Percentiles rank a stretch among this genome's conserved stretches.
These are phyloP conservation scores for Strobilomyces dryophilus DNA, from an alignment of 768 basidiomycete genomes.

Conservation along the genomic window DNA sequence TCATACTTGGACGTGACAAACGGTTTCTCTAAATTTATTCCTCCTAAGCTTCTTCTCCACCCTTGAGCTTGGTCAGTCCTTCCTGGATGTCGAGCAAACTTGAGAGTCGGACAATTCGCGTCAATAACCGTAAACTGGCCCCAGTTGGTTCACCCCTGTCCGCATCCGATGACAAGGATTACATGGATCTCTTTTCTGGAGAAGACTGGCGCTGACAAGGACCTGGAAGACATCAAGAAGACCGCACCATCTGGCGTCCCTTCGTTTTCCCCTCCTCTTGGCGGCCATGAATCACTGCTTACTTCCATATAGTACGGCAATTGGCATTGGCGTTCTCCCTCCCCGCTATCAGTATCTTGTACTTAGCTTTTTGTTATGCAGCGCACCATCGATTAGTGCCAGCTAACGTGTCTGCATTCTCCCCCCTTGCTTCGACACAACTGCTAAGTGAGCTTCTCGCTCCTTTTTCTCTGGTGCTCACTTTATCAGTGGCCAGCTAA, in stretches of 20 bases:
- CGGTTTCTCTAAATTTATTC: background rate
- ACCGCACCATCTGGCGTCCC: slow-evolving; percentile 1
- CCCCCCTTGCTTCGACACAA: background rate
- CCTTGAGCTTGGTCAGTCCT: background rate
- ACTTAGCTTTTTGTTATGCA: slow-evolving; percentile 15
- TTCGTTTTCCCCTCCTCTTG: background rate
- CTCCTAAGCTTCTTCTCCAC: background rate
- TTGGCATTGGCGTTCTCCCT: slow-evolving; percentile 2
- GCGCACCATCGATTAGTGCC: slow-evolving; percentile 15
- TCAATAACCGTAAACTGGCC: background rate
- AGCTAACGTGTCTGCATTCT: background rate
- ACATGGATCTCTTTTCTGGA: background rate
- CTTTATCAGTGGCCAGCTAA: background rate
- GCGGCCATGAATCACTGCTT: background rate
- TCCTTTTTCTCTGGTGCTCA: background rate
- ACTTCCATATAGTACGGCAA: background rate
- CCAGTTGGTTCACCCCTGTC: background rate
- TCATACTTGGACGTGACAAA: background rate
- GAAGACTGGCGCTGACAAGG: background rate
- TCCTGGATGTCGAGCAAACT: slow-evolving; percentile 3
- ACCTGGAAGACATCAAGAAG: background rate
- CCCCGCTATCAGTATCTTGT: slow-evolving; percentile 1
- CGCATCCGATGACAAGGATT: background rate
- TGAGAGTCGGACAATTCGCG: background rate
- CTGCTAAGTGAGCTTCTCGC: slow-evolving; percentile 4